phyloP scores from a whole-genome alignment of 1,284 basidiomycete species.

The Ceratobasidium sp. region DNA sequence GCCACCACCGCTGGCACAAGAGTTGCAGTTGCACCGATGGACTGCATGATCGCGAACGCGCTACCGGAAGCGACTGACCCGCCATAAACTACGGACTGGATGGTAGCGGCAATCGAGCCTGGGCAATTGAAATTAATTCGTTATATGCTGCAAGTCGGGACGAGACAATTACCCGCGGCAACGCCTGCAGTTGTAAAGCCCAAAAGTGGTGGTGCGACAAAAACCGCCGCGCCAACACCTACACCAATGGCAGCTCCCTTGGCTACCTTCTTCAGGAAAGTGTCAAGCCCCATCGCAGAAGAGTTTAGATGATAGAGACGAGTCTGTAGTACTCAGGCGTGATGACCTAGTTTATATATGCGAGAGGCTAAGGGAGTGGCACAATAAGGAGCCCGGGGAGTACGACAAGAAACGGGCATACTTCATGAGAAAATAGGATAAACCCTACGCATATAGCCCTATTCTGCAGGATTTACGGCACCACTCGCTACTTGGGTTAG shows the following conservation, averaged over 20 bases:
- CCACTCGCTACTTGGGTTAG: too few relatives aligned
- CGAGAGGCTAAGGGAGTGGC: too few relatives aligned
- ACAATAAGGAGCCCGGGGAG: too few relatives aligned
- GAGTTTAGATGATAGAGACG: too few relatives aligned
- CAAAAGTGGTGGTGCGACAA: constrained; percentile 16
- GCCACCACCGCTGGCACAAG: constrained; percentile 18
- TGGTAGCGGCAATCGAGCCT: constrained; percentile 42
- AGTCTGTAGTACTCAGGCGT: too few relatives aligned
- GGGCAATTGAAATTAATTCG: neutral
- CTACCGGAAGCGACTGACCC: constrained; percentile 36
- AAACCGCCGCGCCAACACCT: constrained; percentile 18
- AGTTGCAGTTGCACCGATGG: constrained; percentile 29
- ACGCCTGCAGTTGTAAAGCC: constrained; percentile 27
- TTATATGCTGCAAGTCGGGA: neutral
- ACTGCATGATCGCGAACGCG: constrained; percentile 41
- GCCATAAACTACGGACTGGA: constrained; percentile 44
- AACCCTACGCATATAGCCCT: too few relatives aligned
- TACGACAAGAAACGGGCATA: too few relatives aligned
- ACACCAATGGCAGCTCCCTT: constrained; percentile 18
- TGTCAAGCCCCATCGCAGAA: too few relatives aligned
- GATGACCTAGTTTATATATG: too few relatives aligned
- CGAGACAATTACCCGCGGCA: neutral
- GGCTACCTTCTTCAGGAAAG: too few relatives aligned
- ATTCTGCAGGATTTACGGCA: too few relatives aligned
- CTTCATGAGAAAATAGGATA: too few relatives aligned